Evolutionary conservation across 768 basidiomycete genomes (phyloP), one percentile per base, ranked within the genome.

Genomic region (Suillus clintonianus): DNA sequence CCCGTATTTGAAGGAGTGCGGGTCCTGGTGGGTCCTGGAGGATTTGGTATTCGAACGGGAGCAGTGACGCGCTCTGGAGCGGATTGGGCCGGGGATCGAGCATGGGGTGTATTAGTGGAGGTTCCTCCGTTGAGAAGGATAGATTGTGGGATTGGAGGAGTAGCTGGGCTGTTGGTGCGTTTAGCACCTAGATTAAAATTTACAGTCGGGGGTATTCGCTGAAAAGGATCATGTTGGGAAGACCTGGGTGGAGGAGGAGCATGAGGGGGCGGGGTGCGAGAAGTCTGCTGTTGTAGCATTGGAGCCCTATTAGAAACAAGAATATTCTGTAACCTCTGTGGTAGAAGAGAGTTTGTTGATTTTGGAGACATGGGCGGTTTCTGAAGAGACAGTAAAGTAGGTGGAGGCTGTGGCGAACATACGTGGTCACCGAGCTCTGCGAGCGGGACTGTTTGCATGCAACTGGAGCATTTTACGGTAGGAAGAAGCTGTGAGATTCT

Each of bases 391-490:
- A 66, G 74, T 42, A 71, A 70, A 17, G 76, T 71, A 55, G 85
- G 81, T 11, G 81, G 72, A 19, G 87, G 81, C 1, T 84, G 82
- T 11, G 81, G 75, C 7, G 80, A 67, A 75, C 95, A 97, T 72
- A 87, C 79, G 72, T 97, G 95, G 65, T 93, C 90, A 42, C 87
- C 87, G 41, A 97, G 86, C 53, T 88, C 82, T 54, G 82, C 78
- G 41, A 97, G 81, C 37, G 90, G 87, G 43, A 97, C 91, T 1
- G 84, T 86, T 10, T 80, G 78, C 68, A 80, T 79, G 73, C 95
- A 97, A 36, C 79, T 89, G 3, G 92, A 92, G 75, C 95, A 97
- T 74, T 90, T 96, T 64, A 95, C 89, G 3, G 88, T 81, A 6
- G 95, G 93, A 11, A 97, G 81, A 56, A 89, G 75, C 74, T 93